phyloP scores from a whole-genome alignment of 352 stramenopile genomes.

The Phytophthora crassamura region DNA sequence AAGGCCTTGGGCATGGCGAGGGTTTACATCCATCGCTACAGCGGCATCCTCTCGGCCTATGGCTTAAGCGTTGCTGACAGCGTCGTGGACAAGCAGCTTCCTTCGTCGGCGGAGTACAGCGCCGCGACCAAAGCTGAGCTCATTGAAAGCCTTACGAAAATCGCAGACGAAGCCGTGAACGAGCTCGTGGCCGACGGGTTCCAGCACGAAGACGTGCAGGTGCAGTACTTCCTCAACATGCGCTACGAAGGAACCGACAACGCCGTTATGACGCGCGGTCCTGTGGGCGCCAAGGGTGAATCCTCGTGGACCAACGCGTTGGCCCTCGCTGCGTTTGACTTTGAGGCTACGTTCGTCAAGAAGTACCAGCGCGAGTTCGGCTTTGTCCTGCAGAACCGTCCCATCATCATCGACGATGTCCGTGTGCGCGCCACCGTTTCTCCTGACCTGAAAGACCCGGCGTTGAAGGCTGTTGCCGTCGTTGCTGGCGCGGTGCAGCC shows the following conservation, averaged over 20 bases:
- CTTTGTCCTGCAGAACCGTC: slow-evolving; percentile 95
- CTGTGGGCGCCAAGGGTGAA: slow-evolving; percentile 50
- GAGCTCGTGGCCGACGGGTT: slow-evolving; percentile 88
- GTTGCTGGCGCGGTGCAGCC: slow-evolving; percentile 26
- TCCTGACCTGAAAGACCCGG: slow-evolving; percentile 61
- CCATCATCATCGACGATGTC: slow-evolving; percentile 97
- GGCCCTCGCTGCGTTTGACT: slow-evolving; percentile 77
- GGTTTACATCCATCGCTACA: slow-evolving; percentile 99
- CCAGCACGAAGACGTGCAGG: slow-evolving; percentile 89
- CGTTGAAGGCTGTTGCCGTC: slow-evolving; percentile 7
- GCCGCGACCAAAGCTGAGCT: slow-evolving; percentile 55
- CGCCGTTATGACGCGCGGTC: slow-evolving; percentile 95
- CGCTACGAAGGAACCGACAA: slow-evolving; percentile 99
- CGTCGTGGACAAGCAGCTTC: slow-evolving; percentile 97
- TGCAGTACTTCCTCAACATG: slow-evolving; percentile 98
- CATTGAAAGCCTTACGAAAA: slow-evolving; percentile 50
- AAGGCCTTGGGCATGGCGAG: slow-evolving; percentile 97
- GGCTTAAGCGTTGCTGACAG: slow-evolving; percentile 97
- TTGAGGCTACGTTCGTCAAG: slow-evolving; percentile 87
- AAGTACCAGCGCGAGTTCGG: slow-evolving; percentile 98
- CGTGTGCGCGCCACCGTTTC: slow-evolving; percentile 96
- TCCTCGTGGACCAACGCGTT: slow-evolving; percentile 35
- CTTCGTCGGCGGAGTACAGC: slow-evolving; percentile 76
- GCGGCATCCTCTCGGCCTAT: slow-evolving; percentile 98
- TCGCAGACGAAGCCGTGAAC: slow-evolving; percentile 67